Evolutionary conservation across 2,329 filamentous ascomycete genomes (phyloP).

Genomic region (Neonectria neomacrospora): DNA sequence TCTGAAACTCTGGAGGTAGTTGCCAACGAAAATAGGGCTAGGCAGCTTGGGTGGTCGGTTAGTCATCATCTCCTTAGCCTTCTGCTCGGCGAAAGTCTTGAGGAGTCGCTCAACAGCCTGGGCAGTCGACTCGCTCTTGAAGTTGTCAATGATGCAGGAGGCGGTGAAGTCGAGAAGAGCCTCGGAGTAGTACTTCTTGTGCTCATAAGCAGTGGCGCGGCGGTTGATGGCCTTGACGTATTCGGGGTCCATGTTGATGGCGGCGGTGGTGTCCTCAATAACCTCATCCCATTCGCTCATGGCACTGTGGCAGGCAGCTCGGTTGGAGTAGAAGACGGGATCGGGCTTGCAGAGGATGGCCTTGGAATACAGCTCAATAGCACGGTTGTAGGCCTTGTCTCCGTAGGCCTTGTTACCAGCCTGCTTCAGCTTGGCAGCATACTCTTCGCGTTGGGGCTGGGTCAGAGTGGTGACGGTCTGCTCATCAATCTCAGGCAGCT

Average conservation of each 20-base stretch:
- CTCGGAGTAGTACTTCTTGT: constrained; percentile 90
- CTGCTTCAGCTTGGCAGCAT: constrained; percentile 91
- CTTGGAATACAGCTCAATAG: constrained; percentile 94
- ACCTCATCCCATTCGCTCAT: constrained; percentile 94
- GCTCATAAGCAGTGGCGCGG: constrained; percentile 95
- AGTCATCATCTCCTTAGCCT: constrained; percentile 88
- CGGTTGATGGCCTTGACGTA: constrained; percentile 99
- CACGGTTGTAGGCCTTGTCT: constrained; percentile 90
- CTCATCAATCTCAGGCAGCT: constrained; percentile 75
- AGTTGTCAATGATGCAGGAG: constrained; percentile 98
- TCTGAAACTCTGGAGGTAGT: constrained; percentile 99
- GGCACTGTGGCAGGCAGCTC: constrained; percentile 96
- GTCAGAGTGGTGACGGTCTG: constrained; percentile 62
- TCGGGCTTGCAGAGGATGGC: constrained; percentile 97
- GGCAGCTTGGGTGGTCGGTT: constrained; percentile 90
- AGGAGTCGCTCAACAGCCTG: constrained; percentile 91
- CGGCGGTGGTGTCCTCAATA: constrained; percentile 95
- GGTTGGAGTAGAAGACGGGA: constrained; percentile 98
- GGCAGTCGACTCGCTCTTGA: constrained; percentile 90
- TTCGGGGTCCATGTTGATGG: constrained; percentile 90
- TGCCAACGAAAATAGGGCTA: constrained; percentile 95
- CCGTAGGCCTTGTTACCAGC: constrained; percentile 97
- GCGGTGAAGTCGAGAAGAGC: constrained; percentile 97
- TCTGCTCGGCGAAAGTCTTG: constrained; percentile 96
- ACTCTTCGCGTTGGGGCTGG: constrained; percentile 81